These are phyloP conservation scores for Bruguiera gymnorhiza DNA, from an alignment of 345 rosid genomes.

Conservation along the genomic window DNA sequence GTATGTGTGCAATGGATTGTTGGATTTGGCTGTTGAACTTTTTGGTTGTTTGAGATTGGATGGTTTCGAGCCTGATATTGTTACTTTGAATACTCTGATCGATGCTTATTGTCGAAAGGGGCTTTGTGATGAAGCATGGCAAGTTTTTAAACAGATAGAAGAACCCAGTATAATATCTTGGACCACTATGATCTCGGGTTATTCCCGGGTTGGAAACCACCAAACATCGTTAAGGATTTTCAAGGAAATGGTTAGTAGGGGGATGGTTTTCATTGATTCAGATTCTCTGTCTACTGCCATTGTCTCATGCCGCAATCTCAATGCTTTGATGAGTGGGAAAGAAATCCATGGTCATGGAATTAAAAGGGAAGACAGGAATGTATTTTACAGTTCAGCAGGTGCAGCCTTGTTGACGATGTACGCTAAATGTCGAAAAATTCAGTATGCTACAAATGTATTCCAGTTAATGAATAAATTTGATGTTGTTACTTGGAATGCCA, in stretches of 20 bases:
- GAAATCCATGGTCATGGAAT: conserved; percentile 37
- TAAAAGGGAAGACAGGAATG: conserved; percentile 13
- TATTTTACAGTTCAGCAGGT: conserved; percentile 34
- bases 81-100: conserved; percentile 36
- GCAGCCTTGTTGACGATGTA: conserved; percentile 38
- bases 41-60: conserved; percentile 21
- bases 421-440: conserved; percentile 27
- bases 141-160: conserved; percentile 23
- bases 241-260: conserved; percentile 23
- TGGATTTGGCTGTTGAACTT: conserved; percentile 25
- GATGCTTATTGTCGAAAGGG: conserved; percentile 41
- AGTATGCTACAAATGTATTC: conserved; percentile 29
- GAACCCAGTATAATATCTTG: conserved; percentile 37
- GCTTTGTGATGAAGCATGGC: conserved; percentile 32
- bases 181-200: conserved; percentile 41
- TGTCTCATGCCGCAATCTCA: conserved; percentile 29
- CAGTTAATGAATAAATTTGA: conserved; percentile 38
- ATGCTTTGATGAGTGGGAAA: conserved; percentile 28
- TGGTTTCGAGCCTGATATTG: conserved; percentile 33
- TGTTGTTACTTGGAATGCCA: conserved; percentile 41
- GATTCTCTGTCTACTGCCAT: conserved; percentile 33
- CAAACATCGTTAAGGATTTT: conserved; percentile 24
- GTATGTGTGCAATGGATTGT: conserved; percentile 27
- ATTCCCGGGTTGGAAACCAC: conserved; percentile 27
- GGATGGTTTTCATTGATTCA: conserved; percentile 25